Base-by-base conservation (phyloP, 75 land plant genomes). In the Sequoia sempervirens region DNA sequence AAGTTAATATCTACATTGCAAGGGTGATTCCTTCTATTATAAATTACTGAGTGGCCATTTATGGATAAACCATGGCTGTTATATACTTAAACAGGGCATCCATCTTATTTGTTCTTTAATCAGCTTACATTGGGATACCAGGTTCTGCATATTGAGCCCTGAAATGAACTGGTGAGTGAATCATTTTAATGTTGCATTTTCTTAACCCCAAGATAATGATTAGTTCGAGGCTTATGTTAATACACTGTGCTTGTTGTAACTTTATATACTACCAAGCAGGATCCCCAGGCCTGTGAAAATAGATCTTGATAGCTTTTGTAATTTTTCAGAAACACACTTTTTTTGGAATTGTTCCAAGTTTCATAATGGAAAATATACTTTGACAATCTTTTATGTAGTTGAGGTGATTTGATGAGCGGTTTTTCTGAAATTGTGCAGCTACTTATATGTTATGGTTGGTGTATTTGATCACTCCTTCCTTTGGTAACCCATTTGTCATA, bases 401-500 rank as follows among this genome's bases (percentile, higher is more conserved):
- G 80, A 45, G 28, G 80, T 78, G 11, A 38, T 45, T 2, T n/a
- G 6, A 26, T 78, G 46, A 78, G 46, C 46, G 7, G 9, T n/a
- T 30, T 75, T 43, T 78, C 50, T 78, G 14, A 78, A 45, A 10
- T 78, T 45, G 11, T 41, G 11, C 26, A n/a, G 11, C 46, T 78
- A 43, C 28, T 45, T 37, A 11, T 45, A 78, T 78, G 32, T 45
- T 26, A 78, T 26, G 26, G 0, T 11, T 11, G 28, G 73, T 40
- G 80, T 37, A 41, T 79, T 11, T 79, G 80, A 20, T 28, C 38
- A 11, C 0, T 81, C 37, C 26, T 61, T 61, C n/a, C 66, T 81
- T 81, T 54, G 13, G 74, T 34, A 64, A 54, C 11, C 76, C 23
- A 54, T 50, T 81, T 81, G 9, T 81, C 13, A 10, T 86, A 36